These are phyloP conservation scores for Cytospora piceicola DNA, from an alignment of 2,329 filamentous ascomycete species.

Conservation along the genomic window DNA sequence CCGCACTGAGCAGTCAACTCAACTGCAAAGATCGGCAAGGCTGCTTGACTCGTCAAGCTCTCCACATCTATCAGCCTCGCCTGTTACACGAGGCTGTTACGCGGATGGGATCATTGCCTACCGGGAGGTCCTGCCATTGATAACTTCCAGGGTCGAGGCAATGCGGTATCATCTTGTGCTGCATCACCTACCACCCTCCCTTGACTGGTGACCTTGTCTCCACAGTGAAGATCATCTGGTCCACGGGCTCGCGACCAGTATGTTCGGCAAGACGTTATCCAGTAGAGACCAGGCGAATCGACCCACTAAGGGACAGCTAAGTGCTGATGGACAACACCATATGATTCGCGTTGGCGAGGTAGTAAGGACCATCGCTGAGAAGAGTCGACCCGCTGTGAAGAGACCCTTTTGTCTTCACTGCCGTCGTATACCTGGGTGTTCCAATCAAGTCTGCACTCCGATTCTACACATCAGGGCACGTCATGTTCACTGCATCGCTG, in stretches of 20 bases:
- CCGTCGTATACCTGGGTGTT: too few species aligned
- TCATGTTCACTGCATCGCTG: neutral
- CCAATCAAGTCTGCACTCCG: too few species aligned
- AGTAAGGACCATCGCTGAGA: neutral
- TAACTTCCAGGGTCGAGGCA: too few species aligned
- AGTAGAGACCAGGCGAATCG: too few species aligned
- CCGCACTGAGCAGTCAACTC: neutral
- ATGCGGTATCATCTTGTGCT: neutral
- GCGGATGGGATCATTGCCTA: neutral
- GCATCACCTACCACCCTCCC: neutral
- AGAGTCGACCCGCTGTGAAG: too few species aligned
- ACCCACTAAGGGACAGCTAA: neutral
- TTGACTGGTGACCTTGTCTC: neutral
- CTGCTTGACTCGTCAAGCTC: constrained; percentile 2
- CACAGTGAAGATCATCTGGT: neutral
- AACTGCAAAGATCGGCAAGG: neutral
- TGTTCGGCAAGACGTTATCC: neutral
- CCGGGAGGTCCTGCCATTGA: neutral
- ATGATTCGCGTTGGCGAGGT: neutral
- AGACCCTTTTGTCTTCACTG: too few species aligned
- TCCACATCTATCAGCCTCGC: neutral
- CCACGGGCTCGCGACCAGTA: neutral
- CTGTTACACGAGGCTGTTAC: neutral
- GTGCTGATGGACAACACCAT: neutral
- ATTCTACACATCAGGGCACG: too few species aligned